These are phyloP conservation scores for Solanum tarapatanum DNA, from an alignment of 257 asterid species.

Conservation along the genomic window DNA sequence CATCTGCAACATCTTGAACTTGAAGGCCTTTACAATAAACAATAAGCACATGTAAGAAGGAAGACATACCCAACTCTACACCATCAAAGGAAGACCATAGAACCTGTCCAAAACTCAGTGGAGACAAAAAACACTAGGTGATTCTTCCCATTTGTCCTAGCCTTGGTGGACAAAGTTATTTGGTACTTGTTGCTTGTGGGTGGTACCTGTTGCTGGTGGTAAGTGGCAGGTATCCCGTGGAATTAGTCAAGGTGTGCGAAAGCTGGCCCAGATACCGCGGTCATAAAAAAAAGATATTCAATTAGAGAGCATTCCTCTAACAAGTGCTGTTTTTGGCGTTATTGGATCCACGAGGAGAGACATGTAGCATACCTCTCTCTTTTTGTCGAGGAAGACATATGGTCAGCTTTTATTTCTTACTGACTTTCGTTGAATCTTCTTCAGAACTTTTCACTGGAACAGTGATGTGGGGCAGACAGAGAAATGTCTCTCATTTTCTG, in stretches of 20 bases:
- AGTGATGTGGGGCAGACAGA: background rate
- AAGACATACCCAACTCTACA: background rate
- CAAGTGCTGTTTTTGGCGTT: background rate
- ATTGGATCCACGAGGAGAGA: background rate
- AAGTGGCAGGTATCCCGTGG: background rate
- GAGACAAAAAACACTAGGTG: background rate
- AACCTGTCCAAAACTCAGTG: background rate
- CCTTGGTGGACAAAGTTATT: background rate
- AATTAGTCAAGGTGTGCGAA: background rate
- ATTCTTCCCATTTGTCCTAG: background rate
- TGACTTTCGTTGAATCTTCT: background rate
- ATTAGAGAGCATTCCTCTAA: background rate
- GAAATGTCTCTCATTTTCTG: background rate
- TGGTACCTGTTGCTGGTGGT: background rate
- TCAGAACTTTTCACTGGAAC: background rate
- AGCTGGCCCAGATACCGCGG: background rate
- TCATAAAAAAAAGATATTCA: background rate
- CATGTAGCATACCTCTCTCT: background rate
- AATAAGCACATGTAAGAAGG: background rate
- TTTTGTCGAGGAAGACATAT: background rate
- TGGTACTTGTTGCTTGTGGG: background rate
- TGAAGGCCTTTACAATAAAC: background rate
- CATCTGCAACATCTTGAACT: background rate
- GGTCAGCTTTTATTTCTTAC: background rate
- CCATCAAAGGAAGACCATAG: background rate